These are phyloP conservation scores for Pyrenochaeta sp. DNA, from an alignment of 2,329 filamentous ascomycete genomes.

Conservation along the genomic window DNA sequence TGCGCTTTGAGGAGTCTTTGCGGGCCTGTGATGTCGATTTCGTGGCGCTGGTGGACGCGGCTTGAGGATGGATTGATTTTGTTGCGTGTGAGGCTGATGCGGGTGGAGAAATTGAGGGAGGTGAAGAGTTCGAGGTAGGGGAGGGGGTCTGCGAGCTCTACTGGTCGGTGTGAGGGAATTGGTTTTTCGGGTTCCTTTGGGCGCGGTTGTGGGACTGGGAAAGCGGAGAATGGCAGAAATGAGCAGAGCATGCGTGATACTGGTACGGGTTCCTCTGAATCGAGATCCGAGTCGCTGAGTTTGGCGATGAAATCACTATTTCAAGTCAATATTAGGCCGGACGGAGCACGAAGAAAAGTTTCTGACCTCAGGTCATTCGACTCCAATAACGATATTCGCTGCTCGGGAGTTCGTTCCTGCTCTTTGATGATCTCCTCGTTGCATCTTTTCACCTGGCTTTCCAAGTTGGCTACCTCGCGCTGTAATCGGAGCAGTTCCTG, in stretches of 20 bases:
- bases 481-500: constrained; percentile 39
- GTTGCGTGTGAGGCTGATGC: constrained; percentile 44
- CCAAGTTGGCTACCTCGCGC: constrained; percentile 38
- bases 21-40: constrained; percentile 60
- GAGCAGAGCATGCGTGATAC: constrained; percentile 48
- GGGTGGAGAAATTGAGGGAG: constrained; percentile 68
- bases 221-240: constrained; percentile 49
- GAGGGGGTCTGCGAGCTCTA: constrained; percentile 70
- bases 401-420: constrained; percentile 22
- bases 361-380: constrained; percentile 34
- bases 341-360: not conserved
- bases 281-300: constrained; percentile 20
- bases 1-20: constrained; percentile 65
- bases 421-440: constrained; percentile 35
- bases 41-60: constrained; percentile 51
- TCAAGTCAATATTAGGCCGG: constrained; percentile 20
- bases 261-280: constrained; percentile 28
- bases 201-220: constrained; percentile 33
- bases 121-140: constrained; percentile 76
- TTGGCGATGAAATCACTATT: constrained; percentile 32
- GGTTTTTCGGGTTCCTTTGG: constrained; percentile 42
- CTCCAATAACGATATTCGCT: constrained; percentile 25
- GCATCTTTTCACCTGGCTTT: constrained; percentile 41
- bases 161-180: constrained; percentile 67
- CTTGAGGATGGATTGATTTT: constrained; percentile 18